Conservation (phyloP, 345 rosid species). For the Iberis pinnata region DNA sequence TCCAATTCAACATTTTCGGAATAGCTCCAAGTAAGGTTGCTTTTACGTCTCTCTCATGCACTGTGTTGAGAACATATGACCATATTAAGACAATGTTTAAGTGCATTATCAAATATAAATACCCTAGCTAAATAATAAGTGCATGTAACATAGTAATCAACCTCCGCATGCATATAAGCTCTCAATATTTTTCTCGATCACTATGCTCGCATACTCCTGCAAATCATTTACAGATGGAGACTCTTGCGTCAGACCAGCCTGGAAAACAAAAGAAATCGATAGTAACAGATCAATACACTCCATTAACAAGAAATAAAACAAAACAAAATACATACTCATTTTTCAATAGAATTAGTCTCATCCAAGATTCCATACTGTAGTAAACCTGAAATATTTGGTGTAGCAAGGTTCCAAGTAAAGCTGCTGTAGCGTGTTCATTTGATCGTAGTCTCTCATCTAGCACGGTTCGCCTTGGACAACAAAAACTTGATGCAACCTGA, state of each 20-base stretch:
- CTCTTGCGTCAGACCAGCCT: constrained; percentile 77
- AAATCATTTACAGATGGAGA: constrained; percentile 49
- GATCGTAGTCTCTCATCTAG: constrained; percentile 86
- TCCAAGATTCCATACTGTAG: constrained; percentile 12
- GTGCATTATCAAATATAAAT: constrained; percentile 8
- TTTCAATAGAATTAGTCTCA: constrained; percentile 10
- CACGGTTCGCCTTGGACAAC: constrained; percentile 78
- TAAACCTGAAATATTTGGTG: constrained; percentile 93
- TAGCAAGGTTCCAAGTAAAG: constrained; percentile 84
- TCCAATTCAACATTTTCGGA: constrained; percentile 76
- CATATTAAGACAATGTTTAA: constrained; percentile 9
- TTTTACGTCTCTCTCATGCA: constrained; percentile 60
- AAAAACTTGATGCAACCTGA: constrained; percentile 85
- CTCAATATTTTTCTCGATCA: constrained; percentile 68
- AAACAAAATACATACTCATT: no score
- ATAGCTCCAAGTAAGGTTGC: constrained; percentile 57
- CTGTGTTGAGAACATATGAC: constrained; percentile 42
- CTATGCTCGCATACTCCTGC: constrained; percentile 59
- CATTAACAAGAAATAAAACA: constrained; percentile 6
- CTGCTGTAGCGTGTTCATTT: constrained; percentile 64
- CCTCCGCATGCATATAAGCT: constrained; percentile 94
- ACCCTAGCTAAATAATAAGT: constrained; percentile 21
- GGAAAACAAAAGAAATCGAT: constrained; percentile 26
- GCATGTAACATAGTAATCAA: constrained; percentile 30
- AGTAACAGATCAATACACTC: constrained; percentile 15